Evolutionary conservation across 139 green algal genomes (phyloP).

Genomic region (Chlorella ohadii): DNA sequence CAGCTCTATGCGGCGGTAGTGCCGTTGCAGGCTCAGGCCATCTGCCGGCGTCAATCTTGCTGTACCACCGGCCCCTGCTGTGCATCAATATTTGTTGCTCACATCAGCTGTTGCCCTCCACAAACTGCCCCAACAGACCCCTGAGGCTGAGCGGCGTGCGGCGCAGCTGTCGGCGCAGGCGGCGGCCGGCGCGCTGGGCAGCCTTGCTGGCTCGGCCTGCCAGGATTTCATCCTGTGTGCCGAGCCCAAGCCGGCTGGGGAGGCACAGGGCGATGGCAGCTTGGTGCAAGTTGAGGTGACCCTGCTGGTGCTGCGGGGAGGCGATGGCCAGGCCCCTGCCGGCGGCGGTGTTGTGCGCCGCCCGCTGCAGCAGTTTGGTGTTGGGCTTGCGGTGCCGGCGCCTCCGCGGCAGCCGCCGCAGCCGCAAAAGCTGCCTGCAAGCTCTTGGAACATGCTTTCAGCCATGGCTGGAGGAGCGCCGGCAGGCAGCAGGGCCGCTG

Average conservation of each 20-base stretch:
- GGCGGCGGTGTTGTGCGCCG: not conserved
- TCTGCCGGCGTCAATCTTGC: too few species aligned
- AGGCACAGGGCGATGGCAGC: not conserved
- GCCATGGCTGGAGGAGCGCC: constrained; percentile 69
- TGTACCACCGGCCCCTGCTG: too few species aligned
- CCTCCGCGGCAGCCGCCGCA: not conserved
- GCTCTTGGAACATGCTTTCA: constrained; percentile 67
- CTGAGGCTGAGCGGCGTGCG: constrained; percentile 22
- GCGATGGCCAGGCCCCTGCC: not conserved
- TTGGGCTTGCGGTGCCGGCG: not conserved
- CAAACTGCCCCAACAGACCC: not conserved
- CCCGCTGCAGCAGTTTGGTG: not conserved
- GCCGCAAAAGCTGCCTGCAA: constrained; percentile 33
- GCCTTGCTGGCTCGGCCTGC: constrained; percentile 62
- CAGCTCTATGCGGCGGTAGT: too few species aligned
- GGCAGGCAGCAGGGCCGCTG: constrained; percentile 3
- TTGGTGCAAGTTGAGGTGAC: constrained; percentile 55
- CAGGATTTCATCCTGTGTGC: constrained; percentile 81
- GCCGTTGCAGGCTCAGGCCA: too few species aligned
- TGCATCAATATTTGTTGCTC: too few species aligned
- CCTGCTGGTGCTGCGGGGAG: constrained; percentile 52
- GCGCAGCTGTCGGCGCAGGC: constrained; percentile 54
- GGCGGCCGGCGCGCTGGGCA: constrained; percentile 50
- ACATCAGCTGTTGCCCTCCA: too few species aligned
- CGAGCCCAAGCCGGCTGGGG: not conserved